Percentiles rank a stretch among this genome's conserved stretches.
Conservation (phyloP, 176 grass and related monocot genomes). For the Musa itinerans region DNA sequence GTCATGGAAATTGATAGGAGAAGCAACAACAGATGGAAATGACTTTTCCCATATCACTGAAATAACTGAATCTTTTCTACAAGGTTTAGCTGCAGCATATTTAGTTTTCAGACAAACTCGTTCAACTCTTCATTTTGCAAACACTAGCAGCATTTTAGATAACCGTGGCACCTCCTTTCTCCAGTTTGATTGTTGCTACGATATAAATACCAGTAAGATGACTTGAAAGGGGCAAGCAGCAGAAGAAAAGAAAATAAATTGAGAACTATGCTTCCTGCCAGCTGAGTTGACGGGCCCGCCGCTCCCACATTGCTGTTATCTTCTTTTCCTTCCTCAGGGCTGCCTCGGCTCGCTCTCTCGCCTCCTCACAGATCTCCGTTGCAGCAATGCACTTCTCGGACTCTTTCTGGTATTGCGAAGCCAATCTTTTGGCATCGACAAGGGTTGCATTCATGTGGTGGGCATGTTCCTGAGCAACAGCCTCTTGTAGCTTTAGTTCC, state of each 20-base stretch:
- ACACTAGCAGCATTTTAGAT: neutral
- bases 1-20: neutral
- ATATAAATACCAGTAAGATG: too few species aligned
- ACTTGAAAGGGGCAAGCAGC: neutral
- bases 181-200: neutral
- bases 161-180: neutral
- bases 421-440: conserved; percentile 67
- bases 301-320: conserved; percentile 64
- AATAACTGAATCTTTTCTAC: neutral
- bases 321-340: conserved; percentile 71
- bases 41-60: neutral
- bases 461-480: conserved; percentile 69
- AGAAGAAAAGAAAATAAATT: neutral
- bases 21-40: neutral
- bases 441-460: conserved; percentile 79
- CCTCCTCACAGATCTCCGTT: conserved; percentile 85
- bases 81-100: neutral
- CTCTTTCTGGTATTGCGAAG: conserved; percentile 77
- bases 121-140: neutral
- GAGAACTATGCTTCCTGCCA: conserved; percentile 41
- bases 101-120: neutral
- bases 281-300: conserved; percentile 57
- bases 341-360: conserved; percentile 53
- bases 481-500: conserved; percentile 83
- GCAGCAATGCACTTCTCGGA: conserved; percentile 84